Evolutionary conservation across 1,284 basidiomycete species (phyloP).

Genomic region (Exobasidium cylindrosporum): DNA sequence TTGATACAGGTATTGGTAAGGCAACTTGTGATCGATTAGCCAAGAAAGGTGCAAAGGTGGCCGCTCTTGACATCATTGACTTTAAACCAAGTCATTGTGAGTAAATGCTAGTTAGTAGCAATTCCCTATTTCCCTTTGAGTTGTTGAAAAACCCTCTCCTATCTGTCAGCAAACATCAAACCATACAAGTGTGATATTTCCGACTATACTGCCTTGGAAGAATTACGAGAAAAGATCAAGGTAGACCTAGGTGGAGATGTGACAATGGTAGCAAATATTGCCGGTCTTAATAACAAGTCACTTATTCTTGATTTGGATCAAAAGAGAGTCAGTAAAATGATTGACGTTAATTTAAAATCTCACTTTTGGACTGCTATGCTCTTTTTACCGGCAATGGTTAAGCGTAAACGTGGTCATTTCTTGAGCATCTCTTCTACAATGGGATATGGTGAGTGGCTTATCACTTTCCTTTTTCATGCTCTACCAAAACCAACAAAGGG

Average conservation of each 20-base stretch:
- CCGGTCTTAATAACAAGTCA: constrained; percentile 15
- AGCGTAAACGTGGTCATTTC: constrained; percentile 19
- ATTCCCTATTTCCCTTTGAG: no score
- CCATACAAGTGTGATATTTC: constrained; percentile 21
- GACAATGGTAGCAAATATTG: constrained; percentile 17
- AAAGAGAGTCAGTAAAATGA: constrained; percentile 11
- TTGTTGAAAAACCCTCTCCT: no score
- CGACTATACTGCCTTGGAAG: constrained; percentile 9
- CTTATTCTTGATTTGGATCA: constrained; percentile 17
- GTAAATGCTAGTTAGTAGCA: no score
- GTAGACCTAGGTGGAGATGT: constrained; percentile 13
- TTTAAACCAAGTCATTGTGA: constrained; percentile 12
- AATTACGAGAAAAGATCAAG: constrained; percentile 9
- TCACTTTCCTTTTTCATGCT: no score
- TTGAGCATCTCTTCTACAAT: constrained; percentile 16
- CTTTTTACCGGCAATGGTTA: constrained; percentile 21
- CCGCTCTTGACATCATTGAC: constrained; percentile 17
- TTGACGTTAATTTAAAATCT: constrained; percentile 17
- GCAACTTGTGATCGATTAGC: constrained; percentile 10
- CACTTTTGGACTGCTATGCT: constrained; percentile 20
- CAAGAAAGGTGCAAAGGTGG: constrained; percentile 20
- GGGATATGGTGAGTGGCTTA: constrained; percentile 8
- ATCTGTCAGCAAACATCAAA: constrained; percentile 14
- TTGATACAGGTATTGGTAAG: constrained; percentile 5
- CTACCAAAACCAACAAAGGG: neutral